These are phyloP conservation scores for Thielaviopsis populi DNA, from an alignment of 2,329 filamentous ascomycete genomes.

Conservation along the genomic window DNA sequence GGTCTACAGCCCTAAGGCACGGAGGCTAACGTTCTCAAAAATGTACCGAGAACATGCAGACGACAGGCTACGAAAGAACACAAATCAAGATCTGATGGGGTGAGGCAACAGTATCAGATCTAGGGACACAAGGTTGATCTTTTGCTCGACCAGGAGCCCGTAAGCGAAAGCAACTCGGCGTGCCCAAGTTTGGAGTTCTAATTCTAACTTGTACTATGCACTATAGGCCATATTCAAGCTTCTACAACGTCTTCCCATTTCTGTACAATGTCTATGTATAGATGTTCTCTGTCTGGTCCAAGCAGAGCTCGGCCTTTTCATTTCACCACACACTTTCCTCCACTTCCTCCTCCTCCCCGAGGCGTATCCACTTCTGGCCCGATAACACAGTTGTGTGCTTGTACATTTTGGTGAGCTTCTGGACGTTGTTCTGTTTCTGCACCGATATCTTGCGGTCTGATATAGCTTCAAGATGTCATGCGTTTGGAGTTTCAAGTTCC, in stretches of 20 bases:
- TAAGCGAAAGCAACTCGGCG: neutral
- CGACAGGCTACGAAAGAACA: neutral
- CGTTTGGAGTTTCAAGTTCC: slow-evolving; percentile 1
- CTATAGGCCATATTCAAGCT: neutral
- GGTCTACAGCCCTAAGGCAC: neutral
- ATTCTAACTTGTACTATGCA: neutral
- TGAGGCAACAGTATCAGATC: neutral
- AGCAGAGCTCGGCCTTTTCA: slow-evolving; percentile 4
- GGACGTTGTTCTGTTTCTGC: neutral
- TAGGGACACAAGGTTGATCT: neutral
- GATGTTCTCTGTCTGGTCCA: neutral
- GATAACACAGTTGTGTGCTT: neutral
- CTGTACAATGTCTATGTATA: neutral
- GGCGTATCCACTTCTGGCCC: neutral
- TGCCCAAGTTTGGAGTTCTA: neutral
- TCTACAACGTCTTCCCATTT: neutral
- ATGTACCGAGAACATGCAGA: neutral
- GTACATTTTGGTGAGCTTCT: neutral
- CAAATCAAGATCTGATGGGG: neutral
- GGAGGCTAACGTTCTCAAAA: neutral
- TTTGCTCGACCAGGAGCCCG: neutral
- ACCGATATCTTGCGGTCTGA: neutral
- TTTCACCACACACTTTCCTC: neutral
- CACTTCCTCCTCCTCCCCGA: neutral
- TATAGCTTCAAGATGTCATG: slow-evolving; percentile 2